Evolutionary conservation across 1,284 basidiomycete species (phyloP).

Genomic region (Apiotrichum gamsii): DNA sequence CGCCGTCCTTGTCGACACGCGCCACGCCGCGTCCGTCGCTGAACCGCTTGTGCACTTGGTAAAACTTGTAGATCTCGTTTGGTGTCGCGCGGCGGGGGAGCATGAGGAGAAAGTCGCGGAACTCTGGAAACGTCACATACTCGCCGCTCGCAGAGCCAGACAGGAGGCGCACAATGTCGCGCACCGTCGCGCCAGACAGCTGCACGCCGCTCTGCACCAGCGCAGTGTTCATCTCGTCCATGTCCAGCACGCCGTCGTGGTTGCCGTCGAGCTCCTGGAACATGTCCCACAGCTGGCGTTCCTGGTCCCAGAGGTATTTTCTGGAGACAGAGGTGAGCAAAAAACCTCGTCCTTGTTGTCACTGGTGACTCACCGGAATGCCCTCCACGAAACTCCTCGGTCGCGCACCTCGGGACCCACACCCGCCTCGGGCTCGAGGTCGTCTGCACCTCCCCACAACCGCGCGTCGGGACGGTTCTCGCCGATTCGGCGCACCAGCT

Average conservation of each 20-base stretch:
- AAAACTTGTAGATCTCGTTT: constrained; percentile 72
- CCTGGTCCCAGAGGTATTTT: constrained; percentile 40
- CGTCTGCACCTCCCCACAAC: constrained; percentile 51
- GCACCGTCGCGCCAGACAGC: constrained; percentile 59
- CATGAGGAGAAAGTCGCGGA: constrained; percentile 81
- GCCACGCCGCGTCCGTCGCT: constrained; percentile 69
- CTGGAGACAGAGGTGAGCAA: constrained; percentile 39
- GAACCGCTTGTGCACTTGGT: constrained; percentile 65
- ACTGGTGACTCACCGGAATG: constrained; percentile 55
- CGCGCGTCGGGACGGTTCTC: constrained; percentile 39
- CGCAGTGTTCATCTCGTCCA: constrained; percentile 62
- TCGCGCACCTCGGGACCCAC: constrained; percentile 23
- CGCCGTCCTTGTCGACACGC: constrained; percentile 80
- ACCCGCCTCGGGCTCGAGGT: constrained; percentile 37
- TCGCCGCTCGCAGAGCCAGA: constrained; percentile 49
- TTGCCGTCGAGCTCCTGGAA: constrained; percentile 85
- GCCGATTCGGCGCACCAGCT: constrained; percentile 59
- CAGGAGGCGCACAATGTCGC: constrained; percentile 74
- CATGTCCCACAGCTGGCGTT: constrained; percentile 73
- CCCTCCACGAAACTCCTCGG: constrained; percentile 61
- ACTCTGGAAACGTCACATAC: constrained; percentile 70
- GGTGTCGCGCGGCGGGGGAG: constrained; percentile 73
- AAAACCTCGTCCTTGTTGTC: neutral
- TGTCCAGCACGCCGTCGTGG: constrained; percentile 71
- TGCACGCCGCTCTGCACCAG: constrained; percentile 67